Evolutionary conservation across 2,329 filamentous ascomycete genomes (phyloP).

Genomic region (Penicillium sp.): DNA sequence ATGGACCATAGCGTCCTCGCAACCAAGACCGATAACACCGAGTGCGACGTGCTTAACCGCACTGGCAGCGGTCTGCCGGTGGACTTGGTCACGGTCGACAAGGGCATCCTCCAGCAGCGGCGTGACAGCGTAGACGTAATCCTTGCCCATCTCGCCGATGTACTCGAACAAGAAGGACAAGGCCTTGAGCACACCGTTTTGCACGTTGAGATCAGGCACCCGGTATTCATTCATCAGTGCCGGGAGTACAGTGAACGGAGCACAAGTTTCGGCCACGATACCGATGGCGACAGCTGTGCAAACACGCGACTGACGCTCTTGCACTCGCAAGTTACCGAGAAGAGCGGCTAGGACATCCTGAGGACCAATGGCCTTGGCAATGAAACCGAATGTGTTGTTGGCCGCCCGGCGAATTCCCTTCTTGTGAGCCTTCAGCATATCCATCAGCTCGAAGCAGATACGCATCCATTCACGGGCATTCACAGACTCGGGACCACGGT

Average conservation of each 20-base stretch:
- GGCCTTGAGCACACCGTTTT: slow-evolving; percentile 96
- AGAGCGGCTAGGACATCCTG: slow-evolving; percentile 95
- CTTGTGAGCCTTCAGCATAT: slow-evolving; percentile 99
- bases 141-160: slow-evolving; percentile 99
- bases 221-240: slow-evolving; percentile 99
- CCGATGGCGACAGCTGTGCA: slow-evolving; percentile 98
- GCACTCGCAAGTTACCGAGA: slow-evolving; percentile 92
- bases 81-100: slow-evolving; percentile 96
- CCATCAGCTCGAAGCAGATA: slow-evolving; percentile 96
- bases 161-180: slow-evolving; percentile 98
- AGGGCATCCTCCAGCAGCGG: slow-evolving; percentile 93
- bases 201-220: slow-evolving; percentile 95
- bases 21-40: slow-evolving; percentile 94
- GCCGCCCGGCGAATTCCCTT: slow-evolving; percentile 97
- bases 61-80: slow-evolving; percentile 91
- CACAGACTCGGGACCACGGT: slow-evolving; percentile 92
- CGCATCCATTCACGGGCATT: slow-evolving; percentile 99
- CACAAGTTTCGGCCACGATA: slow-evolving; percentile 97
- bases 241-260: slow-evolving; percentile 96
- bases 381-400: slow-evolving; percentile 99
- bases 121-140: slow-evolving; percentile 98
- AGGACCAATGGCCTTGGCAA: slow-evolving; percentile 96
- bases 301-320: slow-evolving; percentile 96
- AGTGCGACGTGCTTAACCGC: slow-evolving; percentile 98
- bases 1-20: slow-evolving; percentile 98